Evolutionary conservation across 73 alveolate species (phyloP).

Genomic region (Uronychia setigera): DNA sequence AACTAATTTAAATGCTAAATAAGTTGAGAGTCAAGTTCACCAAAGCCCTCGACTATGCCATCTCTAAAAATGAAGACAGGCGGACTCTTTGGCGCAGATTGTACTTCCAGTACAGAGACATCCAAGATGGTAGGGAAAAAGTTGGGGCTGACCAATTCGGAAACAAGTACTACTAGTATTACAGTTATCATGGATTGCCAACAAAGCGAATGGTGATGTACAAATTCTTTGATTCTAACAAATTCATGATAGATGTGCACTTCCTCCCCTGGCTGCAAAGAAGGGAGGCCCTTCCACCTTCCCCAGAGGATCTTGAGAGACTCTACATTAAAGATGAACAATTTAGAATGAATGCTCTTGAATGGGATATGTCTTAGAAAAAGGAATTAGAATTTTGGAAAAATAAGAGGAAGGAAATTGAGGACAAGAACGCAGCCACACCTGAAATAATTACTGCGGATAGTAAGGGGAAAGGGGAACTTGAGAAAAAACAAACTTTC

Average conservation of each 20-base stretch:
- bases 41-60: neutral
- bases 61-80: neutral
- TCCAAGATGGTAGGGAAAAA: slow-evolving; percentile 49
- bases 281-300: slow-evolving; percentile 56
- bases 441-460: slow-evolving; percentile 1
- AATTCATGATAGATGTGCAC: slow-evolving; percentile 54
- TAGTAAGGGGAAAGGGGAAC: neutral
- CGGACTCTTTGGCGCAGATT: neutral
- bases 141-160: slow-evolving; percentile 68
- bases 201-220: slow-evolving; percentile 61
- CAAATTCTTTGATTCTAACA: slow-evolving; percentile 58
- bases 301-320: slow-evolving; percentile 52
- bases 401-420: slow-evolving; percentile 12
- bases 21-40: neutral
- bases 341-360: slow-evolving; percentile 36
- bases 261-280: slow-evolving; percentile 65
- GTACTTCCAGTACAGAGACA: slow-evolving; percentile 37
- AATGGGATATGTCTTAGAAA: slow-evolving; percentile 57
- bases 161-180: slow-evolving; percentile 61
- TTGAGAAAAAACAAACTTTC: neutral
- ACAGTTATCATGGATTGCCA: slow-evolving; percentile 66
- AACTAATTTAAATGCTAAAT: neutral
- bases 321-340: slow-evolving; percentile 60
- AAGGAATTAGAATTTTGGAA: slow-evolving; percentile 14
- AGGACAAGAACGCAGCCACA: neutral